Percentiles rank a stretch among this genome's conserved stretches.
Conservation (phyloP, 2,329 filamentous ascomycete genomes). For the Xenosphaeropsis pyriputrescens region DNA sequence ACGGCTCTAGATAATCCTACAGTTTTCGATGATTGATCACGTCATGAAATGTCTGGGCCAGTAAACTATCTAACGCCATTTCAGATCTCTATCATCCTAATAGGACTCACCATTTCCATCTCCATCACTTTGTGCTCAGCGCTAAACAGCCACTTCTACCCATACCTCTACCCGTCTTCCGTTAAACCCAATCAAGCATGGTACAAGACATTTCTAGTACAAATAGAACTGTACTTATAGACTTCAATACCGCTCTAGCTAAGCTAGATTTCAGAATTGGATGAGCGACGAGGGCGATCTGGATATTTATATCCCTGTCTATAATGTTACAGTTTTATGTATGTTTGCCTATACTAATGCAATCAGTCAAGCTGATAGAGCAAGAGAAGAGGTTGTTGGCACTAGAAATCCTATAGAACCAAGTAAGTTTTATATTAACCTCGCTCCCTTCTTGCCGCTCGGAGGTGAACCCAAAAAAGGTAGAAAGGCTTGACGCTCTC, state of each 20-base stretch:
- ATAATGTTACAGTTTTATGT: not conserved
- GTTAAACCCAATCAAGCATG: conserved; percentile 6
- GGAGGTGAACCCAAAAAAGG: not conserved
- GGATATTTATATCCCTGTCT: too few species aligned
- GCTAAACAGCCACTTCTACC: too few species aligned
- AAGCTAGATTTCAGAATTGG: not conserved
- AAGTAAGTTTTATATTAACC: conserved; percentile 5
- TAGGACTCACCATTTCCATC: too few species aligned
- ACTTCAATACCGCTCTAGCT: conserved; percentile 1
- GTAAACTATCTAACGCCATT: too few species aligned
- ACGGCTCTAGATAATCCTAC: too few species aligned
- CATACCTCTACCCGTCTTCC: too few species aligned
- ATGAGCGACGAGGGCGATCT: too few species aligned
- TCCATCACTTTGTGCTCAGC: too few species aligned
- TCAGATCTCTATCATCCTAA: too few species aligned
- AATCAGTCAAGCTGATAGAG: not conserved
- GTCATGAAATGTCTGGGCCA: too few species aligned
- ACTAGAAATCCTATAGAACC: conserved; percentile 1
- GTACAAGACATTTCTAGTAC: conserved; percentile 12
- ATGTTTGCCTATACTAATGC: conserved; percentile 2
- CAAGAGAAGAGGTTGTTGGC: too few species aligned
- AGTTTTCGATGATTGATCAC: too few species aligned
- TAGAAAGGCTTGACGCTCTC: not conserved
- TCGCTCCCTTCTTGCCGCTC: not conserved
- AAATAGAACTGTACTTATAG: conserved; percentile 18